These are phyloP conservation scores for Imleria badia DNA, from an alignment of 768 basidiomycete genomes.

Conservation along the genomic window DNA sequence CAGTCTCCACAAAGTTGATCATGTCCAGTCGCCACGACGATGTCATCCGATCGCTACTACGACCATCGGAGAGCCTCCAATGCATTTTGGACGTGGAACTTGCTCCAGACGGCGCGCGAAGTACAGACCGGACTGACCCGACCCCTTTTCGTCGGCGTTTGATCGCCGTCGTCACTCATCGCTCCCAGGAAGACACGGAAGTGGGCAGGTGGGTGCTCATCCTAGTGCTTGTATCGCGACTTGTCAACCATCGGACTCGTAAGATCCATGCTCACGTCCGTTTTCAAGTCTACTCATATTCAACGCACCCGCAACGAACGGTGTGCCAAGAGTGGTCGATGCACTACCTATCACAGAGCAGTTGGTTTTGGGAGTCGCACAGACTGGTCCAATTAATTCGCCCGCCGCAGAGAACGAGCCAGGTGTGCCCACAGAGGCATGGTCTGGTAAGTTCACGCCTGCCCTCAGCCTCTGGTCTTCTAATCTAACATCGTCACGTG, in stretches of 20 bases:
- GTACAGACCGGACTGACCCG: not conserved
- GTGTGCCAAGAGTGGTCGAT: slow-evolving; percentile 5
- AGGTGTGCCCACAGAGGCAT: slow-evolving; percentile 33
- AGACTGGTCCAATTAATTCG: slow-evolving; percentile 45
- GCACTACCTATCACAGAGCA: slow-evolving; percentile 52
- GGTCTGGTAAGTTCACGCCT: slow-evolving; percentile 38
- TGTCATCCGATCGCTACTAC: slow-evolving; percentile 26
- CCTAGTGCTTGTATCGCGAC: too few species aligned
- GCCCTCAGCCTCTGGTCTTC: not conserved
- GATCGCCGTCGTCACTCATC: slow-evolving; percentile 53
- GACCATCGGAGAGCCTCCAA: slow-evolving; percentile 46
- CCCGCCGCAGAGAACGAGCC: slow-evolving; percentile 20
- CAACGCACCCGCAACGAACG: not conserved
- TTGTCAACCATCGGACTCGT: too few species aligned
- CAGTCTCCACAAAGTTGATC: not conserved
- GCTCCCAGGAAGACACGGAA: slow-evolving; percentile 43
- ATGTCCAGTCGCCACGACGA: slow-evolving; percentile 18
- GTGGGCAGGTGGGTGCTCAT: slow-evolving; percentile 50
- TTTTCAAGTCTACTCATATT: slow-evolving; percentile 22
- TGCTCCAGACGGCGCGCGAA: slow-evolving; percentile 4
- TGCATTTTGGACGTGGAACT: slow-evolving; percentile 42
- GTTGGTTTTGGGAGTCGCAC: slow-evolving; percentile 57
- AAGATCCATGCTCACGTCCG: slow-evolving; percentile 1
- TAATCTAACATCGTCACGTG: slow-evolving; percentile 1
- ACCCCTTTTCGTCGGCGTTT: not conserved